Evolutionary conservation across 2,329 filamentous ascomycete species (phyloP).

Genomic region (Ramichloridium luteum): DNA sequence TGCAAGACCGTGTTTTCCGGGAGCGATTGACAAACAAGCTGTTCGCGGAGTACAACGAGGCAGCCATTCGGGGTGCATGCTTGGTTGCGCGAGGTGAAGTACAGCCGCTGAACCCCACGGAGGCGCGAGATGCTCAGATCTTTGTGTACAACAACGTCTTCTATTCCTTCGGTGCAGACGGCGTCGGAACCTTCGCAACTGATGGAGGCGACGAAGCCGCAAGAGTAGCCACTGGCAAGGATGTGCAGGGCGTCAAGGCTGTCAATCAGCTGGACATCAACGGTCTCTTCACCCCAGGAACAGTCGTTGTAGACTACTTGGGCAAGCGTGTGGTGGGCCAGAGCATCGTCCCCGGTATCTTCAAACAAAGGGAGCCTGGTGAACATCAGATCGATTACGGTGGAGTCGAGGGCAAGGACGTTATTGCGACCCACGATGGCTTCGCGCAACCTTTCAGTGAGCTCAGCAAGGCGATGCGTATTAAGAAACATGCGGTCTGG

Average conservation of each 20-base stretch:
- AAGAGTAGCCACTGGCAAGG: conserved; percentile 89
- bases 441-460: conserved; percentile 79
- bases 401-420: conserved; percentile 91
- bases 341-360: conserved; percentile 96
- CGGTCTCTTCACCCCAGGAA: conserved; percentile 87
- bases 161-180: conserved; percentile 96
- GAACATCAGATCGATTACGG: conserved; percentile 99
- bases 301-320: conserved; percentile 90
- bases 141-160: conserved; percentile 99
- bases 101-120: conserved; percentile 85
- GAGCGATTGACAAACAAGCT: conserved; percentile 90
- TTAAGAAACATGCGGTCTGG: conserved; percentile 95
- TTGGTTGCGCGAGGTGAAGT: conserved; percentile 88
- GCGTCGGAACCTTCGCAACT: conserved; percentile 89
- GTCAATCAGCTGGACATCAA: conserved; percentile 97
- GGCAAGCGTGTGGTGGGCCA: conserved; percentile 95
- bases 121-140: conserved; percentile 85
- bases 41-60: conserved; percentile 95
- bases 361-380: conserved; percentile 93
- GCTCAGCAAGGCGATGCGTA: conserved; percentile 76
- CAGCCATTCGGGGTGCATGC: conserved; percentile 80
- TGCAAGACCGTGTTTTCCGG: conserved; percentile 91
- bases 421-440: conserved; percentile 78
- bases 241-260: conserved; percentile 82
- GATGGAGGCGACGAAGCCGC: conserved; percentile 96